Conservation (phyloP, 2,329 filamentous ascomycete genomes). For the Periconia sp. region DNA sequence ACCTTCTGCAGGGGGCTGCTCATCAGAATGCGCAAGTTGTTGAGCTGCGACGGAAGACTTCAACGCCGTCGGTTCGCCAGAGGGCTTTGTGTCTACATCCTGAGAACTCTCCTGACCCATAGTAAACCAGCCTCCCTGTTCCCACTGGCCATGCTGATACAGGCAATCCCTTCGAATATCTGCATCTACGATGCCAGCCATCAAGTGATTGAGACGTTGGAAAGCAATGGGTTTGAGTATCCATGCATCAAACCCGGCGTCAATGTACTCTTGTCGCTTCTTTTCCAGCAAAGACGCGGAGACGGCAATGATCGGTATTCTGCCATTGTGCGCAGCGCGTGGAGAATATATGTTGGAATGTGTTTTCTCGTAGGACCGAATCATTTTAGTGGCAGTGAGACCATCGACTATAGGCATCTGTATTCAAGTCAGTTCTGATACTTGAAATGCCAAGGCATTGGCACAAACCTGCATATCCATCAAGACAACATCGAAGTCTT, state of each 20-base stretch:
- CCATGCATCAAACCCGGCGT: conserved; percentile 86
- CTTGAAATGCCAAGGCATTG: background rate
- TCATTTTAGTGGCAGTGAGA: conserved; percentile 78
- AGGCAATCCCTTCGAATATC: conserved; percentile 62
- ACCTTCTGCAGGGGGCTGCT: conserved; percentile 22
- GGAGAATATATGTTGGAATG: conserved; percentile 58
- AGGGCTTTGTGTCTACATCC: conserved; percentile 42
- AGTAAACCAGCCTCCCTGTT: conserved; percentile 82
- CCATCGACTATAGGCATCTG: conserved; percentile 94
- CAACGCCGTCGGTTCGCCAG: conserved; percentile 15
- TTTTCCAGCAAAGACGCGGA: conserved; percentile 79
- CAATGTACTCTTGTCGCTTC: conserved; percentile 68
- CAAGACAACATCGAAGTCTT: conserved; percentile 73
- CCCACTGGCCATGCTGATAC: conserved; percentile 75
- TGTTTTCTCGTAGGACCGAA: conserved; percentile 69
- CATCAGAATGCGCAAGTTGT: conserved; percentile 19
- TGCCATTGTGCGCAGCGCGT: conserved; percentile 61
- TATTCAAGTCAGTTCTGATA: background rate
- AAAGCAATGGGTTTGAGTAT: conserved; percentile 89
- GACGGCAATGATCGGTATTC: conserved; percentile 81
- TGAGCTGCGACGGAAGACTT: conserved; percentile 21
- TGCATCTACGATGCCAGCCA: conserved; percentile 68
- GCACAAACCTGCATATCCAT: conserved; percentile 87
- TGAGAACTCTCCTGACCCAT: conserved; percentile 40
- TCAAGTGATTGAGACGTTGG: conserved; percentile 67